Base-by-base conservation (phyloP, 2,329 filamentous ascomycete species). In the Helotiales sp. region DNA sequence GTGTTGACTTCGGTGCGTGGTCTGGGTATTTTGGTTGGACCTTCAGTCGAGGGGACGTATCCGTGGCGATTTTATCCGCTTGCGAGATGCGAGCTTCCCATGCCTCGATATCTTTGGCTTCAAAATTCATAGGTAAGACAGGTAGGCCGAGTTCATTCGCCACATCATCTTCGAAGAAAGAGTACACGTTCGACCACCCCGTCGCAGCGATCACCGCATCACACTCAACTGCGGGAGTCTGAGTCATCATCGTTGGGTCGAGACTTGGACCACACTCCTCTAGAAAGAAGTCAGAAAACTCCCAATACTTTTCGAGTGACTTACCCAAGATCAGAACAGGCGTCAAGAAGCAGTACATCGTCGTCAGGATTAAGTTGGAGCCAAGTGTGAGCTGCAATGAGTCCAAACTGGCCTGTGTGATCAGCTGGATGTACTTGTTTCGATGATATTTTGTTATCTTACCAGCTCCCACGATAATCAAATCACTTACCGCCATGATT, bases 111-210 rank as follows among this genome's bases (percentile, higher is more conserved):
- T 71, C 70, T 17, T 70, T 58, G 37, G 49, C 26, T 72, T 68
- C 52, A 63, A 61, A 26, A 64, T 70, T 54, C 45, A 59, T 7
- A 13, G 52, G 30, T 30, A 54, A 17, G 22, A 61, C 6, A n/a
- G 61, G 65, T 8, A 67, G 13, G 7, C 65, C 65, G 10, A 67
- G 10, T n/a, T 28, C 26, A 8, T n/a, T 60, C 1, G 65, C 60
- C 11, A 67, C 26, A 17, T 54, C 28, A 30, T 63, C 32, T 1
- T 72, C 43, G 52, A 66, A 49, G 34, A 61, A 71, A 37, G 15
- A 72, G 70, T 66, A 75, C 68, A 64, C 67, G 68, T 64, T 70
- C 61, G 55, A 71, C 72, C 73, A 74, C 34, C 73, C 72, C 10
- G 71, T 67, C 2, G 61, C 61, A 7, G 61, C 49, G 13, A 67